phyloP scores from a whole-genome alignment of 2,329 filamentous ascomycete species.

The Fusarium nelsonii region DNA sequence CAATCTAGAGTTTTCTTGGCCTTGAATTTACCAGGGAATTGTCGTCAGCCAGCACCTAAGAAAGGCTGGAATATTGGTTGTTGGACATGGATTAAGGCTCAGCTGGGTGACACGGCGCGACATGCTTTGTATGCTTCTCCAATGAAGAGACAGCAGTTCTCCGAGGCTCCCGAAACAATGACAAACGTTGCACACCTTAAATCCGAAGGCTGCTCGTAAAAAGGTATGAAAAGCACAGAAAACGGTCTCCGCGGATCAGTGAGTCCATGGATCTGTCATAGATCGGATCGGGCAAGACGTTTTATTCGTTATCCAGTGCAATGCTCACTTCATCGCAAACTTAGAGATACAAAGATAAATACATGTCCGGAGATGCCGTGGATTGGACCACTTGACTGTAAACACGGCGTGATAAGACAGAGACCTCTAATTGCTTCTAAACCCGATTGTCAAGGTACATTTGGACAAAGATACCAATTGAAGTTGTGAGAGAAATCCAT shows the following conservation, averaged over 20 bases:
- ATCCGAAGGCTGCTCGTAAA: not conserved
- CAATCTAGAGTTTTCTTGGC: conserved; percentile 4
- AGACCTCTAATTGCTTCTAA: not conserved
- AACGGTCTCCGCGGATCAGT: not conserved
- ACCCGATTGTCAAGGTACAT: not conserved
- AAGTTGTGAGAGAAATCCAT: not conserved
- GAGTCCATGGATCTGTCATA: not conserved
- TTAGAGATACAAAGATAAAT: not conserved
- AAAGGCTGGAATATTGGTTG: not conserved
- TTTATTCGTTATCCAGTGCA: not conserved
- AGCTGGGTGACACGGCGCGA: not conserved
- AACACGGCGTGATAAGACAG: not conserved
- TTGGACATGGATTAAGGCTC: conserved; percentile 4
- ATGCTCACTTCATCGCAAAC: not conserved
- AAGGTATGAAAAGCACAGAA: not conserved
- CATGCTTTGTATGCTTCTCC: not conserved
- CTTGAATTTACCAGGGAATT: not conserved
- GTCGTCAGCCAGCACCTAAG: not conserved
- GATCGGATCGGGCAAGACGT: not conserved
- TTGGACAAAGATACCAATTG: not conserved
- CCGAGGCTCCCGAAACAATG: conserved; percentile 3
- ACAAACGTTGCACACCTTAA: not conserved
- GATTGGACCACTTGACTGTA: not conserved
- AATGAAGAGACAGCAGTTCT: not conserved
- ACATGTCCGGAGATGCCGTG: not conserved